phyloP scores from a whole-genome alignment of 1,139 yeast genomes.

The Taiozyma sp. region DNA sequence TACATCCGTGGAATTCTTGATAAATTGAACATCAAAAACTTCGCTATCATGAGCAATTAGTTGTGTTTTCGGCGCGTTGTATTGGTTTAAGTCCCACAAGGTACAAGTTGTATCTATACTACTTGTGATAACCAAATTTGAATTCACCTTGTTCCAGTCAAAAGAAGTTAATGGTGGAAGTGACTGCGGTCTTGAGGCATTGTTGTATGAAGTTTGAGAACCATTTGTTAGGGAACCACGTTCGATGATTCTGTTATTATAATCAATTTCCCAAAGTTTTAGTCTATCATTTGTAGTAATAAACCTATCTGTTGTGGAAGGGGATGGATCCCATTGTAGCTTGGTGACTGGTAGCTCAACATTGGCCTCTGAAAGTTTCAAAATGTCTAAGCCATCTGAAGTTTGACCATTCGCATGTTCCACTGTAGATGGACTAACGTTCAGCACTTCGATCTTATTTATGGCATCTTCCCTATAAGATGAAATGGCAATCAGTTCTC shows the following conservation, averaged over 20 bases:
- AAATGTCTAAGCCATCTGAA: slow-evolving; percentile 35
- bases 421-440: slow-evolving; percentile 14
- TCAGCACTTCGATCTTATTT: slow-evolving; percentile 40
- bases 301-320: slow-evolving; percentile 30
- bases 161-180: slow-evolving; percentile 87
- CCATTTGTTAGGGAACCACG: slow-evolving; percentile 36
- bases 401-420: slow-evolving; percentile 21
- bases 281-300: slow-evolving; percentile 73
- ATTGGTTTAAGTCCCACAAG: slow-evolving; percentile 75
- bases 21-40: slow-evolving; percentile 87
- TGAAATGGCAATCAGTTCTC: slow-evolving; percentile 57
- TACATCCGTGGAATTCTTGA: slow-evolving; percentile 69
- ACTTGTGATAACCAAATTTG: slow-evolving; percentile 72
- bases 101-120: slow-evolving; percentile 97
- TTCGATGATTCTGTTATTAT: slow-evolving; percentile 32
- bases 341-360: slow-evolving; percentile 67
- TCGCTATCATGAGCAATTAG: slow-evolving; percentile 95
- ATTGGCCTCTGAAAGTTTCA: slow-evolving; percentile 44
- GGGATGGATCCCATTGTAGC: slow-evolving; percentile 66
- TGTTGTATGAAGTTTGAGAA: slow-evolving; percentile 26
- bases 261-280: slow-evolving; percentile 54
- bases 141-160: slow-evolving; percentile 83
- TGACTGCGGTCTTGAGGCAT: slow-evolving; percentile 13
- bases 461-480: slow-evolving; percentile 68
- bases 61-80: slow-evolving; percentile 77